These are phyloP conservation scores for Piloderma croceum DNA, from an alignment of 768 basidiomycete genomes.

Conservation along the genomic window DNA sequence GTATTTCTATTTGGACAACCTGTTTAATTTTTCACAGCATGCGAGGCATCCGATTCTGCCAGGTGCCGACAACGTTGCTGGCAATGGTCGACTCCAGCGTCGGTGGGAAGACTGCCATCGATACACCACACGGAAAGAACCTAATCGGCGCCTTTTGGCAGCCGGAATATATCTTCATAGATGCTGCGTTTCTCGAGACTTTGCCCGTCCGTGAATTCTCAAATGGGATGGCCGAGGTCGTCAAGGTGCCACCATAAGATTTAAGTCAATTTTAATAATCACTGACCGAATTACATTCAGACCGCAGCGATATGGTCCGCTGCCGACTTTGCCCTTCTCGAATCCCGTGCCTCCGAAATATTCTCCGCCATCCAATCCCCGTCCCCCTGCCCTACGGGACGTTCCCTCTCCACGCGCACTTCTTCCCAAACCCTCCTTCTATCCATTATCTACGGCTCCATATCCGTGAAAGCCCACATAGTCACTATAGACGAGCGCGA, in stretches of 20 bases:
- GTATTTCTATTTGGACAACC: no score
- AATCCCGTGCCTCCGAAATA: constrained; percentile 80
- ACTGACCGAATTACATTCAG: constrained; percentile 37
- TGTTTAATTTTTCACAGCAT: constrained; percentile 49
- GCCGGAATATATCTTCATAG: constrained; percentile 95
- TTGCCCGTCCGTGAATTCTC: constrained; percentile 89
- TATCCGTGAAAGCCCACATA: constrained; percentile 93
- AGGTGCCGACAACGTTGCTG: constrained; percentile 93
- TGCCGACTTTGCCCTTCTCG: constrained; percentile 79
- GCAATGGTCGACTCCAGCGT: constrained; percentile 99
- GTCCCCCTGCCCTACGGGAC: constrained; percentile 51
- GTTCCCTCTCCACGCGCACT: constrained; percentile 61
- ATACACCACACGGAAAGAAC: constrained; percentile 97
- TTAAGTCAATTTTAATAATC: neutral
- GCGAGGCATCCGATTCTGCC: constrained; percentile 93
- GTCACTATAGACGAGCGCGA: constrained; percentile 96
- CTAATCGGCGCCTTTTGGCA: constrained; percentile 99
- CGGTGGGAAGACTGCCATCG: constrained; percentile 98
- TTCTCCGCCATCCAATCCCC: constrained; percentile 78
- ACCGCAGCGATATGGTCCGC: constrained; percentile 99
- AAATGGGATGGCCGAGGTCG: constrained; percentile 98
- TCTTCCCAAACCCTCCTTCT: constrained; percentile 79
- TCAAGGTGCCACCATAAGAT: constrained; percentile 60
- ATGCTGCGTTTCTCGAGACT: constrained; percentile 91
- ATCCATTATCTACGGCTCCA: constrained; percentile 86